phyloP scores from a whole-genome alignment of 2,329 filamentous ascomycete genomes.

The Macrophomina tecta region DNA sequence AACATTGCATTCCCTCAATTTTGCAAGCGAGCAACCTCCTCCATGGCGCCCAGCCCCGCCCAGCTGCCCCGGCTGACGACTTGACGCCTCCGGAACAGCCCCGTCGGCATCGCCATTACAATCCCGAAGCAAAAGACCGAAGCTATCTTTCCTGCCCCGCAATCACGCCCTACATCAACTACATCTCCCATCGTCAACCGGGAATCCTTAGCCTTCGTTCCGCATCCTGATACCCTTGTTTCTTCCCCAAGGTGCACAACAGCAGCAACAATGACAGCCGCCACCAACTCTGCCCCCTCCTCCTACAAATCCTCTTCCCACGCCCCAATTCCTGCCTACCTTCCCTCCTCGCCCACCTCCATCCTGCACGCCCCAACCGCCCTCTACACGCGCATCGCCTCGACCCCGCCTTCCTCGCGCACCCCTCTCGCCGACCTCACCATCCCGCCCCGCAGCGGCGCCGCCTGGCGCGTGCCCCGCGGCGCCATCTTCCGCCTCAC shows the following conservation, averaged over 20 bases:
- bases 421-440: conserved; percentile 43
- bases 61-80: background rate
- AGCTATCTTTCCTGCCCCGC: background rate
- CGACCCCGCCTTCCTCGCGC: conserved; percentile 19
- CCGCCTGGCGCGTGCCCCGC: conserved; percentile 72
- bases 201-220: background rate
- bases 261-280: no score
- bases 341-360: conserved; percentile 39
- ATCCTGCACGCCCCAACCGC: conserved; percentile 41
- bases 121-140: background rate
- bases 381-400: conserved; percentile 38
- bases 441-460: conserved; percentile 75
- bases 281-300: background rate
- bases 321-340: conserved; percentile 43
- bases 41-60: background rate
- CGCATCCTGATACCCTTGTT: background rate
- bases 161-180: background rate
- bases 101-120: background rate
- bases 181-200: no score
- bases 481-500: conserved; percentile 74
- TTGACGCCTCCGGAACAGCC: background rate
- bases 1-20: background rate
- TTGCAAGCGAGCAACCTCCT: background rate
- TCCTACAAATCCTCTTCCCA: conserved; percentile 2
- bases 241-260: no score